Percentiles rank a stretch among this genome's conserved stretches.
These are phyloP conservation scores for Parascedosporium putredinis DNA, from an alignment of 2,329 filamentous ascomycete genomes.

Conservation along the genomic window DNA sequence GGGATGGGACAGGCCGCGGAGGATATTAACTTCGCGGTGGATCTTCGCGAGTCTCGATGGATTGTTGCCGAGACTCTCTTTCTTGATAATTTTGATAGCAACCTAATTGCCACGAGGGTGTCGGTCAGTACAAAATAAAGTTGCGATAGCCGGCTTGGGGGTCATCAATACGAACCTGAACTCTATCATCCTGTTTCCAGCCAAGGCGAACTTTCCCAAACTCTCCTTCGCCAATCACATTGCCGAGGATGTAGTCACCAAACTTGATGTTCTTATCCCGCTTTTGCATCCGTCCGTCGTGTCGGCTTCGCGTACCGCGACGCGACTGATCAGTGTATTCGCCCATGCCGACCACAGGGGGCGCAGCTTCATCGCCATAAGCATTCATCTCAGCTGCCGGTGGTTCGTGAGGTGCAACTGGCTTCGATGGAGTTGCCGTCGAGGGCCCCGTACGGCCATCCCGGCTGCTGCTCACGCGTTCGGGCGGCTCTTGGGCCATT, in stretches of 20 bases:
- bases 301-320: slow-evolving; percentile 42
- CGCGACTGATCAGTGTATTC: slow-evolving; percentile 29
- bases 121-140: neutral
- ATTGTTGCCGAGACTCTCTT: slow-evolving; percentile 81
- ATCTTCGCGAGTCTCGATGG: slow-evolving; percentile 89
- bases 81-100: slow-evolving; percentile 93
- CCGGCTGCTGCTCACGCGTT: slow-evolving; percentile 14
- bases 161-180: slow-evolving; percentile 60
- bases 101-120: slow-evolving; percentile 60
- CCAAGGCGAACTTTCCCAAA: slow-evolving; percentile 98
- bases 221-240: slow-evolving; percentile 93
- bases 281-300: slow-evolving; percentile 41
- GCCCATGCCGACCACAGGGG: slow-evolving; percentile 32
- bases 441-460: slow-evolving; percentile 13
- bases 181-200: slow-evolving; percentile 91
- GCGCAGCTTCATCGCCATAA: slow-evolving; percentile 32
- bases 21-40: slow-evolving; percentile 89
- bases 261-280: slow-evolving; percentile 72
- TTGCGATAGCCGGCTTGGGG: no score
- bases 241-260: slow-evolving; percentile 89
- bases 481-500: slow-evolving; percentile 12
- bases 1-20: slow-evolving; percentile 78
- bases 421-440: neutral
- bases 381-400: slow-evolving; percentile 7
- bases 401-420: neutral